phyloP scores from a whole-genome alignment of 257 asterid species.

The Solanum dulcamara region DNA sequence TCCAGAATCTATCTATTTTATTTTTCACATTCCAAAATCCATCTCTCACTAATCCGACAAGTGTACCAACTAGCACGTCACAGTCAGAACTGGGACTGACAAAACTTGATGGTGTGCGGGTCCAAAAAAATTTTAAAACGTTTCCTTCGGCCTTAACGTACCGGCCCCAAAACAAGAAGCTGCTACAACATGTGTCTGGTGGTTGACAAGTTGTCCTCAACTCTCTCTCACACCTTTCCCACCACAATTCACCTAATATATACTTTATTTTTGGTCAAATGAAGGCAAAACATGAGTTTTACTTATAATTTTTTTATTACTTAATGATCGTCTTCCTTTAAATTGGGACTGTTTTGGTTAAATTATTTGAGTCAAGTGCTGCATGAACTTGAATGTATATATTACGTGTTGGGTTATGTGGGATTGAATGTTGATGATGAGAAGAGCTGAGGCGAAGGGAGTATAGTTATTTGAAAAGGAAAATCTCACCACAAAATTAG shows the following conservation, averaged over 20 bases:
- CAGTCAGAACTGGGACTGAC: neutral
- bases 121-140: neutral
- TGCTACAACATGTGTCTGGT: neutral
- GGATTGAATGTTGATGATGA: neutral
- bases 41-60: neutral
- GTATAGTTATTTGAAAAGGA: neutral
- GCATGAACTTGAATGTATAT: neutral
- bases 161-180: neutral
- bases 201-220: neutral
- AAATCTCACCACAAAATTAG: neutral
- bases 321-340: neutral
- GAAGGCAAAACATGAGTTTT: neutral
- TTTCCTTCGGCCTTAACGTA: no score
- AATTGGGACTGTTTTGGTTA: neutral
- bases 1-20: neutral
- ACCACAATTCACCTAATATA: neutral
- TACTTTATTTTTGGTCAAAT: neutral
- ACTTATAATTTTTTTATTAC: neutral
- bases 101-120: no score
- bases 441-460: neutral
- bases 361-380: neutral
- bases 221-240: neutral
- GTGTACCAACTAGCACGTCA: neutral
- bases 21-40: neutral
- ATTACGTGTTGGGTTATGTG: no score